Base-by-base conservation (phyloP, 805 yeast genomes). In the Candida sonorensis region DNA sequence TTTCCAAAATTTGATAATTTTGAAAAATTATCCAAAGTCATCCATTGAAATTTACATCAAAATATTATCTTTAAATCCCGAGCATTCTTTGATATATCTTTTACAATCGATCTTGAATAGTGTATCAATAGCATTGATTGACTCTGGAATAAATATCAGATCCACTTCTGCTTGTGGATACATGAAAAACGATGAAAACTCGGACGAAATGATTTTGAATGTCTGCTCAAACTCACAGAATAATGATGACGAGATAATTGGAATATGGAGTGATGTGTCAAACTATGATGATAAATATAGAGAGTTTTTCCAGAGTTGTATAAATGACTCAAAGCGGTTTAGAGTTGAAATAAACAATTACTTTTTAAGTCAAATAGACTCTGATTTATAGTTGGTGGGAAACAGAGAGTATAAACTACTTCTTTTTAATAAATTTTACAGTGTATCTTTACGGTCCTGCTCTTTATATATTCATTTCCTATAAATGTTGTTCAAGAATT, bases 11-110 rank as follows among this genome's bases (percentile, higher is more conserved):
- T 35, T 77, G 1, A 64, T 82, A 2, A 44, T 79, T 13, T 61
- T 85, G 21, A 72, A 72, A 10, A 77, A 78, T 40, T 92, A 92
- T 54, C 97, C 97, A 4, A 90, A 90, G 56, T 83, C 95, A 3
- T 77, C 88, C 13, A 84, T 90, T 36, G 92, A 81, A 48, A 69
- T 90, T 11, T 80, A 78, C 40, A 63, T 92, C 5, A 73, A 80
- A 24, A 62, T 90, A 7, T 67, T 88, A 18, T 65, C 79, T n/a
- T 50, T 62, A 4, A 64, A 64, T 24, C 38, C 50, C 12, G 27
- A 40, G 14, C 55, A 55, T 33, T 54, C 54, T 32, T 52, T 57
- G 26, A 57, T 56, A 23, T 54, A 50, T 24, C 53, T 69, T 18
- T 57, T 68, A 18, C 61, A 70, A 24, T 57, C 61, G 20, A 51